A percentile compares a stretch with the other conserved stretches of the same genome.
phyloP scores from a whole-genome alignment of 1,139 yeast species.

The Hyphopichia wangnamkhiaoensis region DNA sequence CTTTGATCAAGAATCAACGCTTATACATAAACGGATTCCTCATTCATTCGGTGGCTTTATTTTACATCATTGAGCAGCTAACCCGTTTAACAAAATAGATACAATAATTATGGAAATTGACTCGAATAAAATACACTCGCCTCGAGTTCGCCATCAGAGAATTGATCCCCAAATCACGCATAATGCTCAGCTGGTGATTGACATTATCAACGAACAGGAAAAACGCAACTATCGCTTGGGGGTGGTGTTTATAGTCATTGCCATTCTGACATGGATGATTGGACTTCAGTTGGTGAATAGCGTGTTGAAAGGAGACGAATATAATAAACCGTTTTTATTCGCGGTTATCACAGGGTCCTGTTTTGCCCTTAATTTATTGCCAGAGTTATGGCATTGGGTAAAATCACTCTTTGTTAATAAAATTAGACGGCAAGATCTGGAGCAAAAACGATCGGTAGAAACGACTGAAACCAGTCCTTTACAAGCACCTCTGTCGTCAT shows the following conservation, averaged over 20 bases:
- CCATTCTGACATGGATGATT: conserved; percentile 48
- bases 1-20: too few relatives aligned
- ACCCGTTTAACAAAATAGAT: too few relatives aligned
- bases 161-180: conserved; percentile 13
- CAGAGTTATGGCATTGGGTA: conserved; percentile 24
- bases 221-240: conserved; percentile 45
- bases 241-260: conserved; percentile 37
- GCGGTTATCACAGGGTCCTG: conserved; percentile 50
- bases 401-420: not conserved
- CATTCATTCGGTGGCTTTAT: too few relatives aligned
- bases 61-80: too few relatives aligned
- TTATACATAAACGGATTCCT: too few relatives aligned
- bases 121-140: not conserved
- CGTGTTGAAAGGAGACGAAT: conserved; percentile 49
- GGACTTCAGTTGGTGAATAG: conserved; percentile 52
- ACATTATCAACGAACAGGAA: conserved; percentile 49
- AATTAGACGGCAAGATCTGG: not conserved
- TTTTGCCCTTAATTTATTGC: conserved; percentile 45
- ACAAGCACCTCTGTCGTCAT: conserved; percentile 4
- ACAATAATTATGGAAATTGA: not conserved
- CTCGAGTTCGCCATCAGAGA: conserved; percentile 1
- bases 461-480: conserved; percentile 5
- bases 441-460: not conserved
- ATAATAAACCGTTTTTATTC: conserved; percentile 49
- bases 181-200: conserved; percentile 42